Conservation (phyloP, 306 rosid species). For the Comarum palustre region DNA sequence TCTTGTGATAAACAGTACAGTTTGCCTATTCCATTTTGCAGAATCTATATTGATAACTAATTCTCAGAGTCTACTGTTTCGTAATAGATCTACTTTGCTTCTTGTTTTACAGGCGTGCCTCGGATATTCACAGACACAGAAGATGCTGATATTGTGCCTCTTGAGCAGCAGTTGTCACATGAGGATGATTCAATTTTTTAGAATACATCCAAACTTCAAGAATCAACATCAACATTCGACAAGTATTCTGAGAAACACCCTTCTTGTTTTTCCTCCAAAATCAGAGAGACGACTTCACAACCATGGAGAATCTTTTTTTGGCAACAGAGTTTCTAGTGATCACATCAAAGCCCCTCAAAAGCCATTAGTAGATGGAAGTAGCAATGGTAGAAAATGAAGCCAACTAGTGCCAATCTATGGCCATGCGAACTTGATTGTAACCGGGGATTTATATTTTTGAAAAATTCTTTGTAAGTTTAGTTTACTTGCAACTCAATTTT, state of each 20-base stretch:
- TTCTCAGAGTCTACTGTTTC: neutral
- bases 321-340: neutral
- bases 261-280: neutral
- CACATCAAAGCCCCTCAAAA: neutral
- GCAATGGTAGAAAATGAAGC: neutral
- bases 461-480: neutral
- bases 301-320: neutral
- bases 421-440: neutral
- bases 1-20: neutral
- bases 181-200: slow-evolving; percentile 62
- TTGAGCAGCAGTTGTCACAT: slow-evolving; percentile 46
- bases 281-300: slow-evolving; percentile 7
- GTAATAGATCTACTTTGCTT: neutral
- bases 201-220: slow-evolving; percentile 74
- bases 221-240: slow-evolving; percentile 91
- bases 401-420: neutral
- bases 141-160: slow-evolving; percentile 58
- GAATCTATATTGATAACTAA: neutral
- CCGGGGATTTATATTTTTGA: neutral
- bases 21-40: neutral
- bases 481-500: neutral
- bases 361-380: neutral
- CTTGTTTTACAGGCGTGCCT: slow-evolving; percentile 71
- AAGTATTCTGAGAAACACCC: slow-evolving; percentile 56
- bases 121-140: slow-evolving; percentile 72